Evolutionary conservation across 2,329 filamentous ascomycete genomes (phyloP), one percentile per base, ranked within the genome.

Genomic region (Trichoderma endophyticum): DNA sequence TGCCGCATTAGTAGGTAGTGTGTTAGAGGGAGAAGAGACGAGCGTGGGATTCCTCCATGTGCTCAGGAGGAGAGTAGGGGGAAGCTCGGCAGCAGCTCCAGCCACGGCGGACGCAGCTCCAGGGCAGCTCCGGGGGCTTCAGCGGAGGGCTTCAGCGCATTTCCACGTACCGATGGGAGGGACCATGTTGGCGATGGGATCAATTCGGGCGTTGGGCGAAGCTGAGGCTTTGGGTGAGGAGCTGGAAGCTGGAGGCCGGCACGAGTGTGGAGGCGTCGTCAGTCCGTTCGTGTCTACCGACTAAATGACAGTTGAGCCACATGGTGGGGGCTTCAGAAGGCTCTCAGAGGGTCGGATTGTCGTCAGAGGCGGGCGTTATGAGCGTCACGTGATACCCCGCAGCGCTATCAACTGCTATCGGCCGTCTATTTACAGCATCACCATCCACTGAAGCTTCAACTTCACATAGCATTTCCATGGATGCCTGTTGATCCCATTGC

Each of bases 161-260:
- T 34, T 62, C 32, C 30, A 81, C 84, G 78, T 83, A 88, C 86
- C 86, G 82, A 89, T 89, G 77, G 87, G 86, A 76, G 86, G 83
- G 75, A 82, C 83, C 87, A 88, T 88, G 71, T 80, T 82, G 75
- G 76, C 76, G 74, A 77, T 74, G 75, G 74, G 15, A 74, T 73
- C 74, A 72, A 64, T 74, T 57, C 48, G 68, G 61, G 56, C 4
- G 71, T 64, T 48, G 59, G 36, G 36, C 36, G 63, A 67, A 36
- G 57, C 64, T 67, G 34, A 11, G 15, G 14, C 3, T 64, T 24
- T 6, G 21, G 14, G 61, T 61, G 39, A 48, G 51, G 32, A 57
- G 61, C 67, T 70, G 64, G 34, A 67, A 28, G 54, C 57, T 69
- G 67, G 67, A 67, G 36, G 62, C 57, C 63, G 67, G 67, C 65